Base-by-base conservation (phyloP, 176 grass and related monocot genomes). In the Urochloa ruziziensis region DNA sequence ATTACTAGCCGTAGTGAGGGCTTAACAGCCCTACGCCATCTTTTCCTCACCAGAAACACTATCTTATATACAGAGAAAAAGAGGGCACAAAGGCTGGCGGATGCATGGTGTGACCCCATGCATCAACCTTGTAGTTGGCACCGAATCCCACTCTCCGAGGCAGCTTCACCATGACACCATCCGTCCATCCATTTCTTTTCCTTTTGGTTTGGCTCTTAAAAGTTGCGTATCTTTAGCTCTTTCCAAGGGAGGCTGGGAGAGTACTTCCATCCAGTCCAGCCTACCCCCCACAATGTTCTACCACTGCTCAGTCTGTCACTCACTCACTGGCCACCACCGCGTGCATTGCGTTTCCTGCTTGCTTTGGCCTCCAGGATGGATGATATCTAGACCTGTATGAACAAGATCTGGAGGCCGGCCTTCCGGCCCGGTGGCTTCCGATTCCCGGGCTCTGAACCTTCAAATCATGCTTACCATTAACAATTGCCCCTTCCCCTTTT, bases 171-270 rank as follows among this genome's bases (percentile, higher is more conserved):
- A 65, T 91, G 88, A 94, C 88, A 85, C 84, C 77, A 84, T 77
- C 68, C 72, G 60, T 83, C 70, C 83, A 75, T 75, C 71, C 74
- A 77, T 76, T 80, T 86, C 77, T 73, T 82, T 81, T 74, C 76
- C 83, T 92, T 94, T 94, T 48, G 82, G 82, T 88, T 93, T 35
- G 82, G 82, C 60, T 60, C 83, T 78, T 60, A 57, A 92, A 94
- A 94, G 91, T 88, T 88, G 82, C 49, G 79, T 88, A 86, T 94
- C 91, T 88, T 70, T 94, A 88, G 75, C 91, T 90, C 91, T 91
- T 94, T 94, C 85, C 82, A 88, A 94, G 82, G 78, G 48, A 32
- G 73, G 67, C 59, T 87, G 82, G 78, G 48, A 32, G 73, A 61
- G 66, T 87, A 82, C 91, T 85, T 71, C 33, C 40, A 67, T 85